Evolutionary conservation across 139 green algal species (phyloP).

Genomic region (Micractinium conductrix): DNA sequence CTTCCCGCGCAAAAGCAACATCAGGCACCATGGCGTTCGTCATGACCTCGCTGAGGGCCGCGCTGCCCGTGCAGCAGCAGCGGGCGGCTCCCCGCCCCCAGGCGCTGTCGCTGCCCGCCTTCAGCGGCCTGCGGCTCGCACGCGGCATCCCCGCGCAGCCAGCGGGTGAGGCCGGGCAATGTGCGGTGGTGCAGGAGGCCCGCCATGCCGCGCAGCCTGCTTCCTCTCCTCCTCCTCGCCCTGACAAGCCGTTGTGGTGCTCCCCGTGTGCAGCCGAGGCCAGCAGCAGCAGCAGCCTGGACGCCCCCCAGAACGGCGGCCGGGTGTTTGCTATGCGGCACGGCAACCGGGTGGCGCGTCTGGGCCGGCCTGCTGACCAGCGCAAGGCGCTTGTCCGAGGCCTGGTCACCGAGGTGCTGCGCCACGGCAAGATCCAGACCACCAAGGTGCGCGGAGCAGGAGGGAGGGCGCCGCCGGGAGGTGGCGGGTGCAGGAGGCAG

Average conservation of each 20-base stretch:
- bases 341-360: constrained; percentile 76
- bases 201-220: background rate
- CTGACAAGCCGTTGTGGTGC: background rate
- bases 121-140: constrained; percentile 32
- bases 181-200: background rate
- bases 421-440: constrained; percentile 94
- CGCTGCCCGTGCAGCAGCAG: constrained; percentile 11
- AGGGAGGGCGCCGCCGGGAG: background rate
- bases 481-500: background rate
- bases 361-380: constrained; percentile 95
- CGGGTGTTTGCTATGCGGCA: constrained; percentile 93
- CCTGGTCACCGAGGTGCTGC: constrained; percentile 93
- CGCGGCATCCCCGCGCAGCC: constrained; percentile 30
- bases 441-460: constrained; percentile 77
- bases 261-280: constrained; percentile 1
- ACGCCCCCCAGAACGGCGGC: constrained; percentile 67
- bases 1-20: no score
- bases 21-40: background rate
- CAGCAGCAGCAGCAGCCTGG: constrained; percentile 43
- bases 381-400: constrained; percentile 93
- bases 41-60: constrained; percentile 17
- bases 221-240: no score
- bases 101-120: constrained; percentile 11
- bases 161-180: constrained; percentile 28
- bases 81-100: background rate